Conservation (phyloP, 352 stramenopile species). For the Phytophthora agathidicida region DNA sequence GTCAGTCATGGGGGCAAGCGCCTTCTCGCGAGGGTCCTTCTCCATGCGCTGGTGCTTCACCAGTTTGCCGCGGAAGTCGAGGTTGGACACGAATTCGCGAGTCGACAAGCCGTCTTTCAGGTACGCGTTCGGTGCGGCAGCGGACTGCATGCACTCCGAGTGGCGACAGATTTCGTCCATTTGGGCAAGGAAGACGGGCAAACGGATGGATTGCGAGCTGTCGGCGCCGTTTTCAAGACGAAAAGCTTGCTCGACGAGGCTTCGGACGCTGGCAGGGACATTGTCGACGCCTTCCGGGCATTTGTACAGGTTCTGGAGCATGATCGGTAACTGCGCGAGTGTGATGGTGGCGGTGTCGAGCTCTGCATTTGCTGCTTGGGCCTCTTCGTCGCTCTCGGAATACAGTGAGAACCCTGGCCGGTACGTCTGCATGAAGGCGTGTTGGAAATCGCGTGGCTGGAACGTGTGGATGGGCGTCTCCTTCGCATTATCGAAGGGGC, state of each 20-base stretch:
- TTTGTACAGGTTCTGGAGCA: constrained; percentile 66
- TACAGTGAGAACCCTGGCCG: constrained; percentile 55
- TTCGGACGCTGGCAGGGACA: constrained; percentile 33
- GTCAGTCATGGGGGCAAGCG: constrained; percentile 54
- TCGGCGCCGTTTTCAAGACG: constrained; percentile 8
- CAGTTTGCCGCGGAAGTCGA: constrained; percentile 54
- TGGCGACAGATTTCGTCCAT: constrained; percentile 40
- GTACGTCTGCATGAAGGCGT: constrained; percentile 64
- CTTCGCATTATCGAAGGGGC: constrained; percentile 57
- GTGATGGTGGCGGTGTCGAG: constrained; percentile 42
- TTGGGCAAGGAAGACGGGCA: constrained; percentile 33
- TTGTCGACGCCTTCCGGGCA: constrained; percentile 63
- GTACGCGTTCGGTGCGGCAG: constrained; percentile 40
- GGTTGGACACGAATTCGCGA: constrained; percentile 66
- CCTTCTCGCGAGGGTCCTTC: constrained; percentile 52
- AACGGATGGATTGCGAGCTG: constrained; percentile 7
- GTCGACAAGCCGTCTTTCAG: constrained; percentile 36
- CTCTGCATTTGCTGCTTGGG: constrained; percentile 28
- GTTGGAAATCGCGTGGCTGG: constrained; percentile 55
- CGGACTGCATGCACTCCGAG: constrained; percentile 39
- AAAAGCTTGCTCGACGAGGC: constrained; percentile 32
- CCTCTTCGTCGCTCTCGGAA: constrained; percentile 67
- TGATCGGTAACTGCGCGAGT: constrained; percentile 39
- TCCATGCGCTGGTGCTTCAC: constrained; percentile 67
- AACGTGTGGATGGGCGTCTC: constrained; percentile 67